Evolutionary conservation across 495 filamentous ascomycete species (phyloP).

Genomic region (Lineolata rhizophorae): DNA sequence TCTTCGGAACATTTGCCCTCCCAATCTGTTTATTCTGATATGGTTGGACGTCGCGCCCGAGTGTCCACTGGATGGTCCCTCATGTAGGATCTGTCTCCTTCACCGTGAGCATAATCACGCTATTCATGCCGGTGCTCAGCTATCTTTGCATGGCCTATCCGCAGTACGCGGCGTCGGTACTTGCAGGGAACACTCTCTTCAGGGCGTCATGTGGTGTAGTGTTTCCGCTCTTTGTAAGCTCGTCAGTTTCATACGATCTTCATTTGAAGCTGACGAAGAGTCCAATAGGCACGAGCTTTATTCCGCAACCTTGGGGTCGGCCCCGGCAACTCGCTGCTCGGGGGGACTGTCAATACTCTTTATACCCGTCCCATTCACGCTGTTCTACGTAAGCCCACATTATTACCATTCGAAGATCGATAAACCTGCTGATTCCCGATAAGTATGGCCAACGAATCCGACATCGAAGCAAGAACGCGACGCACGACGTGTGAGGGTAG

Average conservation of each 20-base stretch:
- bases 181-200: slow-evolving; percentile 26
- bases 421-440: neutral
- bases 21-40: slow-evolving; percentile 7
- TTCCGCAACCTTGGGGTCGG: slow-evolving; percentile 2
- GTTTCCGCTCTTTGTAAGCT: slow-evolving; percentile 28
- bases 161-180: slow-evolving; percentile 21
- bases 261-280: no score
- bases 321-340: slow-evolving; percentile 4
- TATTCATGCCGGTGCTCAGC: slow-evolving; percentile 44
- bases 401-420: neutral
- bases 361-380: slow-evolving; percentile 1
- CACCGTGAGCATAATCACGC: slow-evolving; percentile 3
- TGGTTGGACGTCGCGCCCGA: slow-evolving; percentile 3
- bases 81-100: slow-evolving; percentile 7
- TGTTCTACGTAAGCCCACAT: slow-evolving; percentile 1
- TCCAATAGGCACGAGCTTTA: slow-evolving; percentile 2
- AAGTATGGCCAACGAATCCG: slow-evolving; percentile 3
- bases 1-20: slow-evolving; percentile 1
- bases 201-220: slow-evolving; percentile 22
- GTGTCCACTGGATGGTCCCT: slow-evolving; percentile 7
- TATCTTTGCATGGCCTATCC: slow-evolving; percentile 46
- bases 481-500: slow-evolving; percentile 1
- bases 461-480: slow-evolving; percentile 4
- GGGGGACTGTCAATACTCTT: slow-evolving; percentile 2
- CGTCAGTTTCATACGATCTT: no score